These are phyloP conservation scores for Colletotrichum graminicola DNA, from an alignment of 2,329 filamentous ascomycete species.

Conservation along the genomic window DNA sequence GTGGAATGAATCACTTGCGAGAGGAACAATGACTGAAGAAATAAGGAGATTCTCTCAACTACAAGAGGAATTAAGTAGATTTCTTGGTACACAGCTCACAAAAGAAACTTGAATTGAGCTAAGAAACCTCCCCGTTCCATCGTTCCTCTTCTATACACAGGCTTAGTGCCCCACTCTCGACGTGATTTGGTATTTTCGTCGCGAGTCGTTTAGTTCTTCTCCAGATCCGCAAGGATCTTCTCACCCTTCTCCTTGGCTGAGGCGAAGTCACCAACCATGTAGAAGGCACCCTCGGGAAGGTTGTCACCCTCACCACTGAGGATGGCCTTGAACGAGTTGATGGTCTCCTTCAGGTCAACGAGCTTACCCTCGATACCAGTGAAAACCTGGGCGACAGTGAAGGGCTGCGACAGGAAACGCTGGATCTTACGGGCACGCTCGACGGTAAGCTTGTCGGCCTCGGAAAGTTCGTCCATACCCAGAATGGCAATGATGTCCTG, in stretches of 20 bases:
- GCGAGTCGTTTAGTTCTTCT: conserved; percentile 57
- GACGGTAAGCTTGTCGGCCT: conserved; percentile 99
- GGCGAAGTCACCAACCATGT: conserved; percentile 98
- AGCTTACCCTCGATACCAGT: conserved; percentile 95
- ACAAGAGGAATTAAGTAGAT: conserved; percentile 63
- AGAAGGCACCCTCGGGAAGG: conserved; percentile 93
- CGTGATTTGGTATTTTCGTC: conserved; percentile 42
- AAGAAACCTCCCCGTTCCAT: conserved; percentile 62
- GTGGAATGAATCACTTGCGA: neutral
- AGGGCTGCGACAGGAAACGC: conserved; percentile 99
- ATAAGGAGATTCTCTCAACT: conserved; percentile 45
- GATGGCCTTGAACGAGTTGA: conserved; percentile 96
- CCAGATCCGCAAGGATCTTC: conserved; percentile 98
- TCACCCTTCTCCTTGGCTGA: conserved; percentile 96
- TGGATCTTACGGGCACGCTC: conserved; percentile 99
- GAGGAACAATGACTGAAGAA: conserved; percentile 25
- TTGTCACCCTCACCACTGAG: conserved; percentile 94
- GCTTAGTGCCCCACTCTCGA: conserved; percentile 61
- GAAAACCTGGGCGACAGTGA: conserved; percentile 89
- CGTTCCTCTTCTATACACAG: conserved; percentile 71
- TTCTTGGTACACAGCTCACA: conserved; percentile 74
- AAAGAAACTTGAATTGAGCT: conserved; percentile 69
- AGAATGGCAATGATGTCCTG: conserved; percentile 99
- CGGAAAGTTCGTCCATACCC: conserved; percentile 99
- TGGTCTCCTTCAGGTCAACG: conserved; percentile 99